Percentiles rank a stretch among this genome's conserved stretches.
Conservation (phyloP, 306 rosid genomes). For the Trifolium dubium region DNA sequence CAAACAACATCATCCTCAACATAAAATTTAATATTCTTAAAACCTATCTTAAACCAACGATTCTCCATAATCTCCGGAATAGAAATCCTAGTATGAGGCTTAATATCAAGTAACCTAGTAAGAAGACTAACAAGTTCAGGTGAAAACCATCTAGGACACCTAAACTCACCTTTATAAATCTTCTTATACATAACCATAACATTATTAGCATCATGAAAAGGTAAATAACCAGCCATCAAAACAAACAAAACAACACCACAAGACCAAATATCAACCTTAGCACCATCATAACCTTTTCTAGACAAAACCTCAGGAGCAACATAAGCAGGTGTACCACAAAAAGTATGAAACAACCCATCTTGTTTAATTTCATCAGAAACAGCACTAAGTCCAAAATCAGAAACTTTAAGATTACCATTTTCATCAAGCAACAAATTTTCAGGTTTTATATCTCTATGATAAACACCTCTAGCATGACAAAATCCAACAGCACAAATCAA, state of each 20-base stretch:
- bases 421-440: conserved; percentile 63
- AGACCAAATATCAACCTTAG: conserved; percentile 66
- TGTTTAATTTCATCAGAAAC: conserved; percentile 61
- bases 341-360: conserved; percentile 67
- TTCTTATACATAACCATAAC: conserved; percentile 60
- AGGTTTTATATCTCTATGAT: conserved; percentile 64
- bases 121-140: conserved; percentile 41
- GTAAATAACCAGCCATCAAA: conserved; percentile 60
- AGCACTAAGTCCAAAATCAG: conserved; percentile 66
- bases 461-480: conserved; percentile 65
- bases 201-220: conserved; percentile 51
- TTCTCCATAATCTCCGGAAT: conserved; percentile 57
- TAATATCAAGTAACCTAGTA: conserved; percentile 51
- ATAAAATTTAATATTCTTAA: conserved; percentile 55
- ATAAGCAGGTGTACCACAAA: conserved; percentile 73
- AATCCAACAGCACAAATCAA: conserved; percentile 59
- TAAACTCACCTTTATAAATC: conserved; percentile 57
- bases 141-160: conserved; percentile 66
- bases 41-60: conserved; percentile 57
- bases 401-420: conserved; percentile 63
- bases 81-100: conserved; percentile 54
- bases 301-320: conserved; percentile 67
- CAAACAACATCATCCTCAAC: conserved; percentile 57
- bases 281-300: conserved; percentile 57
- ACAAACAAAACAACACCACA: conserved; percentile 62